These are phyloP conservation scores for Citropsis articulata DNA, from an alignment of 345 rosid genomes.

Conservation along the genomic window DNA sequence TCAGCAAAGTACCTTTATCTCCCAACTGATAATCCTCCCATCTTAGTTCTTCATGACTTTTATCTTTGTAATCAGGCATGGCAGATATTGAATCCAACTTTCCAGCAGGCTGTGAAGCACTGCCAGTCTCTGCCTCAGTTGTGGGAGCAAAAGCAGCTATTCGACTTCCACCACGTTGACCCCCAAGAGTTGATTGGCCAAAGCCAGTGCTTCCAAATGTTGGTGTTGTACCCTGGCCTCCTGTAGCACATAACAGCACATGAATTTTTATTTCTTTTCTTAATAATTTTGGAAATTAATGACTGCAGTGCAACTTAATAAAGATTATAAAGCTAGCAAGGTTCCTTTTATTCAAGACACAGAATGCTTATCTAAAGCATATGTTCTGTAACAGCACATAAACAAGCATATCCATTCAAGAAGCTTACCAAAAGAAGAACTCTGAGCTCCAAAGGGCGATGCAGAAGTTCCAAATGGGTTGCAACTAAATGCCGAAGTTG, in stretches of 20 bases:
- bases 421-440: slow-evolving; percentile 60
- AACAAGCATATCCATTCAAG: neutral
- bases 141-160: slow-evolving; percentile 61
- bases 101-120: slow-evolving; percentile 50
- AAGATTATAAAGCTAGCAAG: neutral
- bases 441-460: slow-evolving; percentile 65
- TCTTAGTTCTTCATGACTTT: slow-evolving; percentile 86
- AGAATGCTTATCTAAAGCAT: neutral
- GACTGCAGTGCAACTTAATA: neutral
- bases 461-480: slow-evolving; percentile 55
- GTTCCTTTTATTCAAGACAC: neutral
- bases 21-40: slow-evolving; percentile 97
- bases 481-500: slow-evolving; percentile 68
- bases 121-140: slow-evolving; percentile 49
- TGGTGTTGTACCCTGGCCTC: slow-evolving; percentile 60
- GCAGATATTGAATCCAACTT: slow-evolving; percentile 84
- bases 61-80: slow-evolving; percentile 66
- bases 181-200: slow-evolving; percentile 71
- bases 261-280: neutral
- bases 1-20: slow-evolving; percentile 68
- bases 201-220: slow-evolving; percentile 62
- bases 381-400: neutral
- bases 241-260: slow-evolving; percentile 36
- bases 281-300: neutral
- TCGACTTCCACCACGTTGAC: slow-evolving; percentile 78